Evolutionary conservation across 2,329 filamentous ascomycete genomes (phyloP).

Genomic region (Corniculantispora saksenae): DNA sequence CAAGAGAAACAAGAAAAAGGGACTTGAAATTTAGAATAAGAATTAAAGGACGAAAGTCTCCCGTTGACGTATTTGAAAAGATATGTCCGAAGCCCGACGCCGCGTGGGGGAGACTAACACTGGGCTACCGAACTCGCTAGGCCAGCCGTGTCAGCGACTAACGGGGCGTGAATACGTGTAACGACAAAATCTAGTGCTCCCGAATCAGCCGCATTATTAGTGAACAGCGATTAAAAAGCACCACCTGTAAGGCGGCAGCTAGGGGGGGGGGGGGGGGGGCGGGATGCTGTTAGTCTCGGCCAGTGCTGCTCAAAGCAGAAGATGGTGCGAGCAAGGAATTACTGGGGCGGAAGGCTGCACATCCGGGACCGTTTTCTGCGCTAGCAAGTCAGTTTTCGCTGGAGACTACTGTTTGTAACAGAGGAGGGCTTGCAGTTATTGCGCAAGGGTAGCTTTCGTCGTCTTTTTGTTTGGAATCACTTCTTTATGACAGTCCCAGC

Average conservation of each 20-base stretch:
- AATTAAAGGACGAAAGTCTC: background rate
- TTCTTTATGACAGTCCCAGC: background rate
- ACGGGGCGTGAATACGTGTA: background rate
- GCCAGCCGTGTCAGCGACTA: conserved; percentile 4
- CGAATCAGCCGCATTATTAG: background rate
- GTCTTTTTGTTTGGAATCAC: no score
- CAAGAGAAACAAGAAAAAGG: background rate
- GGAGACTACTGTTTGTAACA: background rate
- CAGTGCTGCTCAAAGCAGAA: background rate
- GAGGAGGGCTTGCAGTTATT: background rate
- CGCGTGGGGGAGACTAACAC: background rate
- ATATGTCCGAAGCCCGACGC: background rate
- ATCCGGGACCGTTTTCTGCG: conserved; percentile 3
- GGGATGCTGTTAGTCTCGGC: background rate
- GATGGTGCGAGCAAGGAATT: background rate
- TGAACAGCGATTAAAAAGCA: background rate
- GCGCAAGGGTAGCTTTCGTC: background rate
- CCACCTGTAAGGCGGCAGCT: background rate
- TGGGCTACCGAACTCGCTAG: background rate
- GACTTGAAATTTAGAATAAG: background rate
- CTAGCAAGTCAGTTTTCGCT: background rate
- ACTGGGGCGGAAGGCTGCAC: background rate
- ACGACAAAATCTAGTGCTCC: background rate
- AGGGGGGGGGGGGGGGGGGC: no score
- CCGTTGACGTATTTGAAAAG: background rate